These are phyloP conservation scores for Lenzites betulinus DNA, from an alignment of 768 basidiomycete species.

Conservation along the genomic window DNA sequence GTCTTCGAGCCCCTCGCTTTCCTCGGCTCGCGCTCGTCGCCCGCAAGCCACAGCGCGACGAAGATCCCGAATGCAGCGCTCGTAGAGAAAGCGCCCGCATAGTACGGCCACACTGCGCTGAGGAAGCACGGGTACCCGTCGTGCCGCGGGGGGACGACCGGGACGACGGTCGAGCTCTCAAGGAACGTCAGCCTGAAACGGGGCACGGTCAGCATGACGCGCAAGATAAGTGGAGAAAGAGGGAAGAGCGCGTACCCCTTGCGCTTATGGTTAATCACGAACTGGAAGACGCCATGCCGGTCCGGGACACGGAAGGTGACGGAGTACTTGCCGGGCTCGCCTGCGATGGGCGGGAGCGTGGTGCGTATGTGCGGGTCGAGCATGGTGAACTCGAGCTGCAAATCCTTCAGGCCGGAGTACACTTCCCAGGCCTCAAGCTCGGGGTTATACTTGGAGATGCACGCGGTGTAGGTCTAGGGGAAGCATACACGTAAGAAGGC, in stretches of 20 bases:
- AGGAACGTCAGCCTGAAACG: slow-evolving; percentile 63
- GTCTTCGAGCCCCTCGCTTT: slow-evolving; percentile 39
- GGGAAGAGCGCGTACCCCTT: slow-evolving; percentile 62
- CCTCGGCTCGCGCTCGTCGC: slow-evolving; percentile 69
- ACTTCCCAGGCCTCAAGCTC: slow-evolving; percentile 64
- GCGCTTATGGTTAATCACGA: slow-evolving; percentile 88
- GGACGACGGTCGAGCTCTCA: slow-evolving; percentile 70
- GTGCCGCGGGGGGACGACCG: slow-evolving; percentile 91
- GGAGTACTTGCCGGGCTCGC: slow-evolving; percentile 67
- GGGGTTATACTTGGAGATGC: slow-evolving; percentile 70
- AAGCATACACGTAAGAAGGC: not conserved
- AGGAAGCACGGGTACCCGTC: slow-evolving; percentile 96
- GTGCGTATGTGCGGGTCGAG: slow-evolving; percentile 95
- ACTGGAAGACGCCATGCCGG: slow-evolving; percentile 98
- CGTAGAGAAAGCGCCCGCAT: slow-evolving; percentile 87
- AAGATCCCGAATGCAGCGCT: slow-evolving; percentile 85
- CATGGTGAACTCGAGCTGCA: slow-evolving; percentile 98
- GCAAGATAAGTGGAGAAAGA: not conserved
- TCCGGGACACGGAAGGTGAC: slow-evolving; percentile 91
- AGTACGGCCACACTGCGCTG: slow-evolving; percentile 95
- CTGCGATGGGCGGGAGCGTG: slow-evolving; percentile 59
- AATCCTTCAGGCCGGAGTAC: slow-evolving; percentile 68
- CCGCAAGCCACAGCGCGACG: slow-evolving; percentile 83
- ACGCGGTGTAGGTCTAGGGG: slow-evolving; percentile 67
- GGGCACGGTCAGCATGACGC: not conserved